These are phyloP conservation scores for Kingdonia uniflora DNA, from an alignment of 164 flowering plant species.

Conservation along the genomic window DNA sequence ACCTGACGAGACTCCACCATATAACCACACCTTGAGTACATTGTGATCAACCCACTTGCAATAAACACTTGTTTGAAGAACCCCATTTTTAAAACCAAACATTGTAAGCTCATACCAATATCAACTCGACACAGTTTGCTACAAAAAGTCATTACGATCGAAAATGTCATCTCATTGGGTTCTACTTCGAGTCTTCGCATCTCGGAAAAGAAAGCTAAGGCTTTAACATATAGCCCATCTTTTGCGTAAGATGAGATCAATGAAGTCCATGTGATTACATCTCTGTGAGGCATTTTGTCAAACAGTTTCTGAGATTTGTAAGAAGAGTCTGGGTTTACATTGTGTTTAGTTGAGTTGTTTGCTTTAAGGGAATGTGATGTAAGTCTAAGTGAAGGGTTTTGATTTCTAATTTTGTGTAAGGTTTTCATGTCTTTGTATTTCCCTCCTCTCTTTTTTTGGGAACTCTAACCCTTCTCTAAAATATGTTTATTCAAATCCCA, in stretches of 20 bases:
- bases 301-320: too few relatives aligned
- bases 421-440: too few relatives aligned
- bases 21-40: conserved; percentile 3
- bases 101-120: conserved; percentile 4
- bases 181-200: conserved; percentile 5
- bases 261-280: conserved; percentile 7
- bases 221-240: neutral
- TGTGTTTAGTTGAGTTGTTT: too few relatives aligned
- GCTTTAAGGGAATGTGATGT: too few relatives aligned
- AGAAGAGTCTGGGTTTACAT: too few relatives aligned
- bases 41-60: conserved; percentile 6
- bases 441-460: too few relatives aligned
- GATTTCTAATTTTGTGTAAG: too few relatives aligned
- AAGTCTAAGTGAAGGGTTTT: too few relatives aligned
- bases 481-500: too few relatives aligned
- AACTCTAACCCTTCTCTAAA: too few relatives aligned
- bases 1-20: neutral
- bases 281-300: too few relatives aligned
- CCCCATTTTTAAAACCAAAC: conserved; percentile 6
- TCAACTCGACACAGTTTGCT: neutral
- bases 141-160: neutral
- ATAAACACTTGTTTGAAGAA: conserved; percentile 2
- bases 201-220: neutral
- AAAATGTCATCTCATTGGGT: conserved; percentile 5
- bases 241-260: neutral